These are phyloP conservation scores for Fusarium miscanthi DNA, from an alignment of 2,329 filamentous ascomycete genomes.

Conservation along the genomic window DNA sequence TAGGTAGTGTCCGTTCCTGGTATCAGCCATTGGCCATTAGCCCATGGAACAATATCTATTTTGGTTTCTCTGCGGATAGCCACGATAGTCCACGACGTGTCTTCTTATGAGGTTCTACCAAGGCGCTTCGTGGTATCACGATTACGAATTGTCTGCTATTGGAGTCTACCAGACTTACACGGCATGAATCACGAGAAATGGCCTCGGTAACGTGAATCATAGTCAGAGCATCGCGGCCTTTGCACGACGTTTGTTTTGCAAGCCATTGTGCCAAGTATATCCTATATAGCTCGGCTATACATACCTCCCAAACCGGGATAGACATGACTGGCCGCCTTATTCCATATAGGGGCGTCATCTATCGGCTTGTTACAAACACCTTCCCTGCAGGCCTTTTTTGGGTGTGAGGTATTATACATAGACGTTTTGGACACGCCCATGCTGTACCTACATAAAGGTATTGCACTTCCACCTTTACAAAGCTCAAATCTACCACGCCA, in stretches of 20 bases:
- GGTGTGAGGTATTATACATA: background rate
- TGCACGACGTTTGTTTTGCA: slow-evolving; percentile 9
- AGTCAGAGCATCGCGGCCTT: background rate
- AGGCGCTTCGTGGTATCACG: slow-evolving; percentile 18
- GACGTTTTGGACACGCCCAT: background rate
- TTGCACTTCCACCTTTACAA: slow-evolving; percentile 16
- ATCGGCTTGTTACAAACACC: background rate
- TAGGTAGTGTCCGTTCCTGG: slow-evolving; percentile 2
- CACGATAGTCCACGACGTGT: slow-evolving; percentile 10
- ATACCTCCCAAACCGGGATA: slow-evolving; percentile 7
- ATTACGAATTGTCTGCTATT: slow-evolving; percentile 11
- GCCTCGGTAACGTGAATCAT: background rate
- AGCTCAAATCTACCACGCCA: background rate
- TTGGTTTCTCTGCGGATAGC: slow-evolving; percentile 5
- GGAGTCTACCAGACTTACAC: slow-evolving; percentile 15
- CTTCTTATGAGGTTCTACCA: slow-evolving; percentile 10
- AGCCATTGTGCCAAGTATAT: background rate
- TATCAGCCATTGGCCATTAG: background rate
- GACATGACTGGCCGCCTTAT: slow-evolving; percentile 16
- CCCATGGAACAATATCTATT: background rate
- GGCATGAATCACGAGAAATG: slow-evolving; percentile 9
- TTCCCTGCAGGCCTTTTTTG: slow-evolving; percentile 1
- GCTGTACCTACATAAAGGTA: slow-evolving; percentile 18
- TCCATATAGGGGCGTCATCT: slow-evolving; percentile 3
- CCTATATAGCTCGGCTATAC: slow-evolving; percentile 5